Conservation (phyloP, 108 stramenopile genomes). For the Aurantiochytrium sp. region DNA sequence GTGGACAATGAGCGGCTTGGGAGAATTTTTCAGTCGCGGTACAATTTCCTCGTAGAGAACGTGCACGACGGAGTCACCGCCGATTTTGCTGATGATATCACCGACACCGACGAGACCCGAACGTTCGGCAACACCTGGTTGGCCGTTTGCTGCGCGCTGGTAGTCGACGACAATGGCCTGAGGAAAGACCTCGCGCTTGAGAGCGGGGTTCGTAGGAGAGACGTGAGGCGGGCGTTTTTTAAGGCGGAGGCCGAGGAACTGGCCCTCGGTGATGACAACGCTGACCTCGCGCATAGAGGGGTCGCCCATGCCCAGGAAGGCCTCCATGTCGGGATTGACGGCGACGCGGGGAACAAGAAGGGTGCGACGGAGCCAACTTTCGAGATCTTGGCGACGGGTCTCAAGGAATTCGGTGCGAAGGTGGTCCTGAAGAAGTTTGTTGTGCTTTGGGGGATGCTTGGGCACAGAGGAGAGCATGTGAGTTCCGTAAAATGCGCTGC, state of each 20-base stretch:
- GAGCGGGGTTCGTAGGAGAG: neutral
- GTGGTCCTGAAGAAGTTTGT: neutral
- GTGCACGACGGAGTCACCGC: neutral
- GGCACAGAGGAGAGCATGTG: neutral
- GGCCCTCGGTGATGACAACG: neutral
- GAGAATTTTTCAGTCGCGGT: neutral
- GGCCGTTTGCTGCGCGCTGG: neutral
- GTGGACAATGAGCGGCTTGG: slow-evolving; percentile 14
- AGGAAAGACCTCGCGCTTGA: neutral
- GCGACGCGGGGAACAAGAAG: neutral
- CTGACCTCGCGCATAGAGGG: neutral
- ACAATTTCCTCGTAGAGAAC: neutral
- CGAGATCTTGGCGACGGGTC: neutral
- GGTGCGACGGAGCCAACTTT: neutral
- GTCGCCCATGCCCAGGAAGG: neutral
- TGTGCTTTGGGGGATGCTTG: neutral
- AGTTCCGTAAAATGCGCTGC: neutral
- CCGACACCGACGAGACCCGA: neutral
- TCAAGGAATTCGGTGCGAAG: neutral
- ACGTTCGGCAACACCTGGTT: neutral
- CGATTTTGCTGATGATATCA: neutral
- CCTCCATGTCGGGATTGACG: neutral
- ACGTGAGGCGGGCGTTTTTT: neutral
- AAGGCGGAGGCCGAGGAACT: neutral
- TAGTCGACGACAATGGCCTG: neutral